Evolutionary conservation across 306 rosid genomes (phyloP), one percentile per base, ranked within the genome.

Genomic region (Pterocarpus macrocarpus): DNA sequence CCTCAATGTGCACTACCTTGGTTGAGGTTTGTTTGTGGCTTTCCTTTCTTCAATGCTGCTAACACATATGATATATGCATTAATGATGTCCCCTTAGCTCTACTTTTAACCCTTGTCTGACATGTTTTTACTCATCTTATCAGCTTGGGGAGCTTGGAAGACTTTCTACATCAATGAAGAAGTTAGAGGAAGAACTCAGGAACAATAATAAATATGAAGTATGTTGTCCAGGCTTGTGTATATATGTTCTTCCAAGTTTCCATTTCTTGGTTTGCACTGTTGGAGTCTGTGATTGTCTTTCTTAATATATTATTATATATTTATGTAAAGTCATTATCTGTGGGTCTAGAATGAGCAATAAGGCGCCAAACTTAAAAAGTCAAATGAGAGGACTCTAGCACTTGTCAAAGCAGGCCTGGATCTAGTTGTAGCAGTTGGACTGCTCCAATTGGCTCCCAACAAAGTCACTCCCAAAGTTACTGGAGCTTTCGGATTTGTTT

Each of bases 101-200:
- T 5, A 3, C 73, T 68, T 64, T 44, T 14, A 45, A 74, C 83
- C 62, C 76, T 56, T 71, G 68, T 64, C 56, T 62, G 52, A 33
- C 39, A 35, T 81, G 57, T 83, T 84, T 22, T 22, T 22, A 22
- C 28, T 22, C 0, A 58, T 76, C 77, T 70, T 71, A 8, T 86
- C 81, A 95, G 99, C 78, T 90, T 44, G 99, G 99, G 59, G 99
- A 95, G 92, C 82, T 95, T 4, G 97, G 99, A 83, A 93, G 99
- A 88, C 89, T 95, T 76, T 93, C 97, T 44, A 85, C 84, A 79
- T 89, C 94, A 35, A 82, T 90, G 87, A 95, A 93, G 88, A 93
- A 93, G 91, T 57, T 95, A 84, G 98, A 90, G 84, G 90, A 87
- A 80, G 96, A 95, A 77, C 92, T 89, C 78, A 92, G 87, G 86